Conservation (phyloP, 345 rosid genomes). For the Populus euphratica region DNA sequence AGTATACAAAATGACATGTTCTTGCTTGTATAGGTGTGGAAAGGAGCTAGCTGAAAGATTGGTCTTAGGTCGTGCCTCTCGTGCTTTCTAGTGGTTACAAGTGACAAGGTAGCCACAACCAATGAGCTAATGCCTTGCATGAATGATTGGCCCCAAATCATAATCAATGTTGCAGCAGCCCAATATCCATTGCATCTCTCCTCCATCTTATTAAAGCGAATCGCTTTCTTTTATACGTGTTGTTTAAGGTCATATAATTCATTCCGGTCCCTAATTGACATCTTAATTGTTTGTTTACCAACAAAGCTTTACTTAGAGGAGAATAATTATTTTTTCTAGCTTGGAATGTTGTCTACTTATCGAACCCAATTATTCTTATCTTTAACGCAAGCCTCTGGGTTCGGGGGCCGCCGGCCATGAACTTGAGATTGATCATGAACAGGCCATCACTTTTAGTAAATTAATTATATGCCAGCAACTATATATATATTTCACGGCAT, state of each 20-base stretch:
- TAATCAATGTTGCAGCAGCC: background rate
- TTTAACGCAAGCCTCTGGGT: too few relatives aligned
- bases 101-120: slow-evolving; percentile 16
- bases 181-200: background rate
- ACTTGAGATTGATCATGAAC: background rate
- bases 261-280: background rate
- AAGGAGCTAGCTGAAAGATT: background rate
- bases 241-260: background rate
- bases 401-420: background rate
- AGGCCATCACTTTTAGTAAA: background rate
- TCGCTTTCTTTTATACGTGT: background rate
- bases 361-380: background rate
- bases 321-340: background rate
- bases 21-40: slow-evolving; percentile 12
- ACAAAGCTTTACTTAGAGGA: background rate
- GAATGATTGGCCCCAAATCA: slow-evolving; percentile 19
- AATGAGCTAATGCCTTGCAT: background rate
- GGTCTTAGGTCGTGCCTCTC: slow-evolving; percentile 6
- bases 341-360: background rate
- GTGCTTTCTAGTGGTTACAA: slow-evolving; percentile 9
- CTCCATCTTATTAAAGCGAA: background rate
- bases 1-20: background rate
- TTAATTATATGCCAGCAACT: background rate
- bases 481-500: background rate
- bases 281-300: background rate